A percentile compares a stretch with the other conserved stretches of the same genome.
Evolutionary conservation across 495 filamentous ascomycete species (phyloP).

Genomic region (Pyronema domesticum): DNA sequence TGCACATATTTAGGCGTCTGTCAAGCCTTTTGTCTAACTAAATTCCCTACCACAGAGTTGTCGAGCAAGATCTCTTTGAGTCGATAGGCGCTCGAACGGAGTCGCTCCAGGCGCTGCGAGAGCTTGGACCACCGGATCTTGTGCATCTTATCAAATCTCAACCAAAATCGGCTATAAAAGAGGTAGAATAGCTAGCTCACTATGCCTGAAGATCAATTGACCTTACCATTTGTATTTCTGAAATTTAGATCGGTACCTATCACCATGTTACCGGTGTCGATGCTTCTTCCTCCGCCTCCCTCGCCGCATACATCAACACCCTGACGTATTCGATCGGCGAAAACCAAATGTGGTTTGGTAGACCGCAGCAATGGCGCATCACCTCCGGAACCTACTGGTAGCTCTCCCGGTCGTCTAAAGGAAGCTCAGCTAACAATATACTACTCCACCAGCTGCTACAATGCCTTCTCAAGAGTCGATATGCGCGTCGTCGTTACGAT

Average conservation of each 20-base stretch:
- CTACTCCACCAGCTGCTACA: conserved; percentile 59
- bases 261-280: conserved; percentile 97
- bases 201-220: background rate
- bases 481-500: conserved; percentile 98
- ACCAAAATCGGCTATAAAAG: conserved; percentile 41
- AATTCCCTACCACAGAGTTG: conserved; percentile 40
- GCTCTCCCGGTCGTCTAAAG: conserved; percentile 8
- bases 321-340: conserved; percentile 79
- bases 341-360: conserved; percentile 33
- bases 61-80: conserved; percentile 74
- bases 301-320: conserved; percentile 96
- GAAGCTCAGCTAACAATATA: conserved; percentile 11
- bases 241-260: conserved; percentile 63
- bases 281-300: conserved; percentile 87
- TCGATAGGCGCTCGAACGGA: conserved; percentile 83
- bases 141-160: conserved; percentile 89
- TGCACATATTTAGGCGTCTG: no score
- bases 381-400: conserved; percentile 88
- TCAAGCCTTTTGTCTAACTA: no score
- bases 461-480: conserved; percentile 94
- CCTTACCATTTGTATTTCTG: conserved; percentile 12
- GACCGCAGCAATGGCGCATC: conserved; percentile 46
- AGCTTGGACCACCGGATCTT: conserved; percentile 87
- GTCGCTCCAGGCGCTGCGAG: conserved; percentile 60
- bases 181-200: conserved; percentile 29